Conservation (phyloP, 441 rosid species). For the Gossypium trilobum region DNA sequence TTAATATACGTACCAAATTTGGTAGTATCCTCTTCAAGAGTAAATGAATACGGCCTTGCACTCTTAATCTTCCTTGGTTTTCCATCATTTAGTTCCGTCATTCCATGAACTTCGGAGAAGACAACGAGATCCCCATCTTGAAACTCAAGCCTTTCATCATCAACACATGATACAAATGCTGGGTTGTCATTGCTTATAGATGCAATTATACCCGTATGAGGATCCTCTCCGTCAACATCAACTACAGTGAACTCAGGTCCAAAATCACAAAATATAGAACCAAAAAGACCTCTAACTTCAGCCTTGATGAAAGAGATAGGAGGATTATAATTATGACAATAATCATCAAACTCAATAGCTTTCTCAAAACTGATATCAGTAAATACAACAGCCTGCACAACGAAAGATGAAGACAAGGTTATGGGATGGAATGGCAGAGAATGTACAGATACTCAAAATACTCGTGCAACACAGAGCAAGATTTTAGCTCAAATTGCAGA, state of each 20-base stretch:
- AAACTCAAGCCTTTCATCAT: conserved; percentile 92
- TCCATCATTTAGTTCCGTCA: conserved; percentile 89
- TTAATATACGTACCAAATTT: conserved; percentile 47
- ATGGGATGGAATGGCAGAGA: background rate
- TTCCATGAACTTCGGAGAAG: conserved; percentile 85
- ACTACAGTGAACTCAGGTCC: conserved; percentile 80
- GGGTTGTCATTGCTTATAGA: conserved; percentile 84
- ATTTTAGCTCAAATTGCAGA: background rate
- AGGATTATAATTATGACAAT: conserved; percentile 68
- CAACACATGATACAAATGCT: conserved; percentile 75
- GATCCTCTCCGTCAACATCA: conserved; percentile 92
- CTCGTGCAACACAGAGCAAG: background rate
- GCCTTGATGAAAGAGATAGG: conserved; percentile 81
- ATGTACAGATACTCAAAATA: background rate
- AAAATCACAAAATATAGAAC: conserved; percentile 85
- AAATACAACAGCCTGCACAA: conserved; percentile 75
- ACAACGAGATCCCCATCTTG: conserved; percentile 86
- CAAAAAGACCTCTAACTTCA: conserved; percentile 95
- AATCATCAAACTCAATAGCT: conserved; percentile 73
- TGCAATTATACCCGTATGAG: conserved; percentile 87
- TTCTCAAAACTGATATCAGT: conserved; percentile 56
- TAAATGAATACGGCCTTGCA: conserved; percentile 71
- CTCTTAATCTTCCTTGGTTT: conserved; percentile 76
- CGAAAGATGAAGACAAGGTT: background rate
- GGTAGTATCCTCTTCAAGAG: conserved; percentile 73